Evolutionary conservation across 2,329 filamentous ascomycete genomes (phyloP).

Genomic region (Didymella keratinophila): DNA sequence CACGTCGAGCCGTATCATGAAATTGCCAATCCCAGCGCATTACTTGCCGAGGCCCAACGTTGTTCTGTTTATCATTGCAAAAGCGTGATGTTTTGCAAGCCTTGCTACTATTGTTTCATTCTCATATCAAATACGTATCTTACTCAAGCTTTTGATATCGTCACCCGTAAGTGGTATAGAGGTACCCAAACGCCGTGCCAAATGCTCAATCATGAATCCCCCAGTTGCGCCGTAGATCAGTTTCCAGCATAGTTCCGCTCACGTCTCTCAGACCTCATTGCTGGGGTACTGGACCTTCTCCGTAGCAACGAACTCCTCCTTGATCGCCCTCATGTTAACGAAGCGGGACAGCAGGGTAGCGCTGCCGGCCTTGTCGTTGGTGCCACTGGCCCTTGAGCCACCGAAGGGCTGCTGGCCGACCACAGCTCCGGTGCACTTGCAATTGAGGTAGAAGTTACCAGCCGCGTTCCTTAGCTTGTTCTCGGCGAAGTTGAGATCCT

Average conservation of each 20-base stretch:
- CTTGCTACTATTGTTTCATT: constrained; percentile 2
- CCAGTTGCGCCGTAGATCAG: constrained; percentile 11
- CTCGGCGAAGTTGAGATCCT: constrained; percentile 72
- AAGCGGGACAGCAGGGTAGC: constrained; percentile 61
- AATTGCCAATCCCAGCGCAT: constrained; percentile 19
- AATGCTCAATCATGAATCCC: constrained; percentile 10
- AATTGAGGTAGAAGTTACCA: constrained; percentile 88
- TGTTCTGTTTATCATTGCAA: neutral
- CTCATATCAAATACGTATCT: constrained; percentile 1
- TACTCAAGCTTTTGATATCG: constrained; percentile 12
- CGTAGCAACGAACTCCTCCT: constrained; percentile 62
- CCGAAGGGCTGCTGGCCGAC: constrained; percentile 62
- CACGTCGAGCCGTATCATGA: constrained; percentile 22
- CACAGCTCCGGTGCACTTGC: constrained; percentile 69
- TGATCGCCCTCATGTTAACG: constrained; percentile 64
- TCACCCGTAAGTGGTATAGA: constrained; percentile 3
- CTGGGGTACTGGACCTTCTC: constrained; percentile 62
- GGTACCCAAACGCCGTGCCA: constrained; percentile 15
- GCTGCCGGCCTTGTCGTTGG: constrained; percentile 66
- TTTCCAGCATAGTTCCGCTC: neutral
- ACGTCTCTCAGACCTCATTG: constrained; percentile 52
- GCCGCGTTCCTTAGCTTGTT: constrained; percentile 75
- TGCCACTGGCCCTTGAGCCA: constrained; percentile 63
- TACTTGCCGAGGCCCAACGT: constrained; percentile 8
- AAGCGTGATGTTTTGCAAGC: neutral